These are phyloP conservation scores for Dictyostelium intermedium DNA, from an alignment of 78 protist genomes.

Conservation along the genomic window DNA sequence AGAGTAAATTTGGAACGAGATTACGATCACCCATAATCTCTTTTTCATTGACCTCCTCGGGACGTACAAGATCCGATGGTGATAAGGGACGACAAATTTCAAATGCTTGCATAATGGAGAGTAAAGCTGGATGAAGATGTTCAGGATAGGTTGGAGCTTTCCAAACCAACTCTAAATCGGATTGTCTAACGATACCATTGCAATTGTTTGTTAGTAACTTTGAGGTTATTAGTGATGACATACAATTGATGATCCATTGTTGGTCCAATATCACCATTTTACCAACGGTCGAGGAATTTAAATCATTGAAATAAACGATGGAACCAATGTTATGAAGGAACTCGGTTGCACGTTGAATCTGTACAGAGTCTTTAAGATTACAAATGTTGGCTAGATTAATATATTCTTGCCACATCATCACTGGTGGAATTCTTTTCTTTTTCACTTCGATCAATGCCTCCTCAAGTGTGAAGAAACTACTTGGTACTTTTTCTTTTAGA, in stretches of 20 bases:
- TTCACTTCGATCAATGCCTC: conserved; percentile 51
- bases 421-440: conserved; percentile 79
- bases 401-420: conserved; percentile 80
- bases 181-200: conserved; percentile 42
- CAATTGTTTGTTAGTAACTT: neutral
- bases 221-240: conserved; percentile 40
- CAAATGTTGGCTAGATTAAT: conserved; percentile 52
- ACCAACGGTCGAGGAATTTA: conserved; percentile 47
- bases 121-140: conserved; percentile 38
- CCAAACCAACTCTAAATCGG: conserved; percentile 68
- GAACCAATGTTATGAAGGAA: conserved; percentile 74
- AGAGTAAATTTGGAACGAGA: conserved; percentile 26
- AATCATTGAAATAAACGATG: conserved; percentile 73
- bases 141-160: conserved; percentile 77
- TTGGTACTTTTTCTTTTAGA: conserved; percentile 56
- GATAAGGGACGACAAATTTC: conserved; percentile 63
- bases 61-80: neutral
- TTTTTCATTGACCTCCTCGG: conserved; percentile 28
- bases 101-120: conserved; percentile 78
- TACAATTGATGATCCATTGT: conserved; percentile 79
- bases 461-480: conserved; percentile 62
- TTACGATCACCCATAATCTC: conserved; percentile 11
- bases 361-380: conserved; percentile 64
- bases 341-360: conserved; percentile 75
- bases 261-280: conserved; percentile 72